Evolutionary conservation across 2,329 filamentous ascomycete genomes (phyloP).

Genomic region (Calonectria henricotiae): DNA sequence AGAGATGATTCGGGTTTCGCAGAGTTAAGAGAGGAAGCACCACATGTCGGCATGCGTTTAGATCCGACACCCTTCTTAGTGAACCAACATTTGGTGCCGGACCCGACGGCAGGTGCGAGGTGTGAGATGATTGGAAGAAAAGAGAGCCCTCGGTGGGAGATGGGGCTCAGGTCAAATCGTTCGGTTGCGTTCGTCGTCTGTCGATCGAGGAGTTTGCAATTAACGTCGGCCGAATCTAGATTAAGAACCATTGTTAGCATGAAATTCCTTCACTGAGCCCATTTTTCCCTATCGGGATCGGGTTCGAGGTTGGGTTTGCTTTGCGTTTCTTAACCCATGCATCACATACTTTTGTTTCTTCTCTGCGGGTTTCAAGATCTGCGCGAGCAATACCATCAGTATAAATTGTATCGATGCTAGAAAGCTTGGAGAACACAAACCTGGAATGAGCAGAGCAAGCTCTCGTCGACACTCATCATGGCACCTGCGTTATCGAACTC

Average conservation of each 20-base stretch:
- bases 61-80: slow-evolving; percentile 51
- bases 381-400: slow-evolving; percentile 38
- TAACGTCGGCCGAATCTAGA: slow-evolving; percentile 98
- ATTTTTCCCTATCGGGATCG: slow-evolving; percentile 44
- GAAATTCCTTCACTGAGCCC: slow-evolving; percentile 51
- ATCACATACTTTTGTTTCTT: slow-evolving; percentile 99
- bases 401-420: neutral
- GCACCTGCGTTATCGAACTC: slow-evolving; percentile 99
- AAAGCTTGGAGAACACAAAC: slow-evolving; percentile 63
- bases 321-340: slow-evolving; percentile 75
- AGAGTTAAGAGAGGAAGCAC: slow-evolving; percentile 49
- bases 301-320: slow-evolving; percentile 44
- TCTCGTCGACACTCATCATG: slow-evolving; percentile 99
- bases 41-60: slow-evolving; percentile 49
- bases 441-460: slow-evolving; percentile 98
- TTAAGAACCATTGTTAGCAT: slow-evolving; percentile 79
- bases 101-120: slow-evolving; percentile 51
- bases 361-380: slow-evolving; percentile 99
- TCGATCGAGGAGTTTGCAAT: slow-evolving; percentile 51
- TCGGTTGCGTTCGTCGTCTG: slow-evolving; percentile 49
- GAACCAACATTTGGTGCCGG: slow-evolving; percentile 54
- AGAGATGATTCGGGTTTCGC: slow-evolving; percentile 57
- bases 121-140: slow-evolving; percentile 53
- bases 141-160: slow-evolving; percentile 48
- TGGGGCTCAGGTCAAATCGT: slow-evolving; percentile 47